Evolutionary conservation across 139 green algal genomes (phyloP).

Genomic region (Chlamydomonas sp.): DNA sequence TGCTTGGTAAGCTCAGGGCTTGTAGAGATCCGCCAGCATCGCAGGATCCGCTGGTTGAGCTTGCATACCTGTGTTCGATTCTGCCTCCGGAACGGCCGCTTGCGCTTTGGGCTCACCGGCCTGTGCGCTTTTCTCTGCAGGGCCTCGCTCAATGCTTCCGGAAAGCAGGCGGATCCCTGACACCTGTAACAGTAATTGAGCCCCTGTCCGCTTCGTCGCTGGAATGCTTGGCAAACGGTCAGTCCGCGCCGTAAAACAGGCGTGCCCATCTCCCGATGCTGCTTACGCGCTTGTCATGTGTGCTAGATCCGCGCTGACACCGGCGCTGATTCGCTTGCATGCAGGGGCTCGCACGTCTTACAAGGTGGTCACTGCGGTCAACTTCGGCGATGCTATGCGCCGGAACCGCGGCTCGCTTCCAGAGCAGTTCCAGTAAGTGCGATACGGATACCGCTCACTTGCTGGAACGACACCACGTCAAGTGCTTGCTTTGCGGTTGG

Average conservation of each 20-base stretch:
- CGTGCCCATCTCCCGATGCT: background rate
- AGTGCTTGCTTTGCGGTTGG: no score
- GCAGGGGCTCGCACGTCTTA: slow-evolving; percentile 86
- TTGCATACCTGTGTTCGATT: background rate
- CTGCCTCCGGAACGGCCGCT: background rate
- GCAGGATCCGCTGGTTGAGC: background rate
- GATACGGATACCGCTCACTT: no score
- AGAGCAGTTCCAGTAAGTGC: slow-evolving; percentile 64
- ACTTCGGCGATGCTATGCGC: slow-evolving; percentile 64
- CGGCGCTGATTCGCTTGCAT: background rate
- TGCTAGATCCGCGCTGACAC: background rate
- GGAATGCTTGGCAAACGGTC: slow-evolving; percentile 87
- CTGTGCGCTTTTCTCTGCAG: background rate
- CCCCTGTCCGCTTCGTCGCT: slow-evolving; percentile 82
- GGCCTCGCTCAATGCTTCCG: slow-evolving; percentile 90
- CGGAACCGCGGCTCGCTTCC: slow-evolving; percentile 68
- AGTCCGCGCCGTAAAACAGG: background rate
- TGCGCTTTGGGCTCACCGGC: background rate
- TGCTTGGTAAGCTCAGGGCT: background rate
- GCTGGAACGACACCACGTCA: no score
- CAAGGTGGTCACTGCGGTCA: slow-evolving; percentile 72
- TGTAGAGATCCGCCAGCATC: background rate
- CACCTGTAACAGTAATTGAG: slow-evolving; percentile 84
- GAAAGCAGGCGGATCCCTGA: slow-evolving; percentile 76
- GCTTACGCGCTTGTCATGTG: background rate